Evolutionary conservation across 306 rosid genomes (phyloP).

Genomic region (Alnus rubra): DNA sequence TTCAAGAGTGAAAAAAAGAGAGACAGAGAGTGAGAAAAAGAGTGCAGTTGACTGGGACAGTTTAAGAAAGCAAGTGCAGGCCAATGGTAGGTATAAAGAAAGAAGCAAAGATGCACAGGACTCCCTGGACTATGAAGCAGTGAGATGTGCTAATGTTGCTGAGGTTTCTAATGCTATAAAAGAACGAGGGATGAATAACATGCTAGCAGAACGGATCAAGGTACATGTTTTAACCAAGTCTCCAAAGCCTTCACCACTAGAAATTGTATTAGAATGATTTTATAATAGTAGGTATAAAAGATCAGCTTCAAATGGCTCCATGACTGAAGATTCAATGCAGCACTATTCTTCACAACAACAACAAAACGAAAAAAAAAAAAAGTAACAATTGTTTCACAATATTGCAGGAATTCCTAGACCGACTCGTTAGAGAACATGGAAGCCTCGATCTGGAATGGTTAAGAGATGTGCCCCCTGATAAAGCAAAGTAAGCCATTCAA

Average conservation of each 20-base stretch:
- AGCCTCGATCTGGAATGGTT: conserved; percentile 93
- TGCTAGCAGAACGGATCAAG: conserved; percentile 93
- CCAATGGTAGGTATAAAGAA: conserved; percentile 42
- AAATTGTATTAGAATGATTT: not conserved
- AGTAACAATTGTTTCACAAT: conserved; percentile 2
- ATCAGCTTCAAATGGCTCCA: not conserved
- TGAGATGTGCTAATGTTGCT: conserved; percentile 57
- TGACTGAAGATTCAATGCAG: not conserved
- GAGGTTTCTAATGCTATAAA: conserved; percentile 66
- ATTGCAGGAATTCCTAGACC: conserved; percentile 78
- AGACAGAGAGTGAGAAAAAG: conserved; percentile 43
- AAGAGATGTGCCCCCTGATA: conserved; percentile 85
- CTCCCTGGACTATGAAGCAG: conserved; percentile 84
- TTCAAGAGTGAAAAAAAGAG: conserved; percentile 53
- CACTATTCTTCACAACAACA: conserved; percentile 1
- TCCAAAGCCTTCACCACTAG: conserved; percentile 10
- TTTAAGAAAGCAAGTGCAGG: conserved; percentile 63
- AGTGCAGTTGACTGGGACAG: conserved; percentile 65
- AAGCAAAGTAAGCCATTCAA: conserved; percentile 65
- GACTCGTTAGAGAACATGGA: conserved; percentile 81
- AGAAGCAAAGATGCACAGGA: conserved; percentile 61
- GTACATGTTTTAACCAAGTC: conserved; percentile 36
- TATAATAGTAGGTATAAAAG: too few relatives aligned
- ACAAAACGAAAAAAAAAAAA: not conserved
- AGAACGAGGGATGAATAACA: conserved; percentile 89